A percentile compares a stretch with the other conserved stretches of the same genome.
phyloP scores from a whole-genome alignment of 768 basidiomycete genomes.

The Rhodotorula babjevae region DNA sequence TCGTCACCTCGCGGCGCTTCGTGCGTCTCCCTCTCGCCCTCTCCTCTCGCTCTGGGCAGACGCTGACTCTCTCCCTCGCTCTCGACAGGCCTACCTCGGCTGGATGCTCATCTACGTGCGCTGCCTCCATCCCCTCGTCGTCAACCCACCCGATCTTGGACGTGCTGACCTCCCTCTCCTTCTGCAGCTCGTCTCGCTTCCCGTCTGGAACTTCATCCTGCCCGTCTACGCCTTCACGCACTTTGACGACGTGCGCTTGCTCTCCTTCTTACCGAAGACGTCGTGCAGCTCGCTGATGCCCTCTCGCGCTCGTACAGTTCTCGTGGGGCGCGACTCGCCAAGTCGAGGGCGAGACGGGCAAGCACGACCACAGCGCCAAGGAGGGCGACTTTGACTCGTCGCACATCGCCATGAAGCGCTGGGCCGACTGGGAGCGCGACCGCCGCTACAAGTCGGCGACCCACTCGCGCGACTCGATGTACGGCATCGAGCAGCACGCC shows the following conservation, averaged over 20 bases:
- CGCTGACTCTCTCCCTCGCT: neutral
- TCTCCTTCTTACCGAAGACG: too few species aligned
- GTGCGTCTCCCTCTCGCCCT: neutral
- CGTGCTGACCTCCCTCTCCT: conserved; percentile 49
- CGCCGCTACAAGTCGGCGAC: conserved; percentile 55
- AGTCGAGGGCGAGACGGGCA: conserved; percentile 64
- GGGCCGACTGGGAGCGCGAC: conserved; percentile 97
- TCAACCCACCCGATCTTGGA: neutral
- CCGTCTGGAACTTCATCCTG: conserved; percentile 94
- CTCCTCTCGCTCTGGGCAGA: conserved; percentile 51
- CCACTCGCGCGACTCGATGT: conserved; percentile 67
- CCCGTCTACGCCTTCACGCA: conserved; percentile 90
- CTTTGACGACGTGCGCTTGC: conserved; percentile 73
- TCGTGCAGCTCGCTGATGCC: neutral
- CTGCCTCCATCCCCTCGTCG: conserved; percentile 53
- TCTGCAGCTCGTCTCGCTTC: conserved; percentile 70
- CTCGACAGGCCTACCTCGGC: conserved; percentile 63
- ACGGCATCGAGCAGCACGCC: conserved; percentile 52
- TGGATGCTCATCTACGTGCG: conserved; percentile 72
- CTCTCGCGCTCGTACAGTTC: conserved; percentile 44
- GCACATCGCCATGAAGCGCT: conserved; percentile 97
- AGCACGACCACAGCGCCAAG: conserved; percentile 72
- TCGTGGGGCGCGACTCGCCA: conserved; percentile 94
- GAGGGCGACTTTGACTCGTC: conserved; percentile 95
- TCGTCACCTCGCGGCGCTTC: conserved; percentile 67